phyloP scores from a whole-genome alignment of 2,329 filamentous ascomycete genomes.

The Zalaria sp. region DNA sequence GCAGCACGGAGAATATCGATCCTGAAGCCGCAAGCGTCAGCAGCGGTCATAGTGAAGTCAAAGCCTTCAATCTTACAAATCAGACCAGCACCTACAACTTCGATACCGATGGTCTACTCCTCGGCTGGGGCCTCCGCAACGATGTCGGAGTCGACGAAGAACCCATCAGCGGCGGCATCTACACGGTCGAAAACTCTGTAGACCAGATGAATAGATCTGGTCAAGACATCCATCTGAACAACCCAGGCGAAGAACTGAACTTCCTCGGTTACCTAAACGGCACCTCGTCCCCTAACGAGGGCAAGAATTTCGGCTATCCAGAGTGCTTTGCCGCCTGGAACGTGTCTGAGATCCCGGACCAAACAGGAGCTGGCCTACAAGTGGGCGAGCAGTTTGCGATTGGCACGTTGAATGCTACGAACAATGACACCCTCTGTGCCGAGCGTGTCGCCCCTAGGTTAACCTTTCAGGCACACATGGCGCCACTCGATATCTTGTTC shows the following conservation, averaged over 20 bases:
- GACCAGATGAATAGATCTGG: conserved; percentile 40
- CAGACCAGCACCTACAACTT: conserved; percentile 24
- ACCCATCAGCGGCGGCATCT: conserved; percentile 34
- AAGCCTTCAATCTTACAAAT: conserved; percentile 41
- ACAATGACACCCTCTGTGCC: conserved; percentile 33
- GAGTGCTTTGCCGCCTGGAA: conserved; percentile 55
- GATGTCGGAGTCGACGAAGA: conserved; percentile 58
- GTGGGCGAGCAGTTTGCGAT: conserved; percentile 38
- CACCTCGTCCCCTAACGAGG: conserved; percentile 26
- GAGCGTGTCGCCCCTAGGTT: conserved; percentile 34
- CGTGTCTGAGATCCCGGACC: conserved; percentile 34
- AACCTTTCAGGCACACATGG: conserved; percentile 52
- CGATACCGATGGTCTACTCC: conserved; percentile 35
- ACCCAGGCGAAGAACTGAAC: conserved; percentile 63
- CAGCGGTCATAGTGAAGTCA: conserved; percentile 53
- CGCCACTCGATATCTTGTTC: conserved; percentile 60
- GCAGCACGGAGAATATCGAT: conserved; percentile 52
- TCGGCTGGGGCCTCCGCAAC: conserved; percentile 59
- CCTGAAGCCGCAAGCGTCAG: conserved; percentile 31
- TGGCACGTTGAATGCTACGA: conserved; percentile 25
- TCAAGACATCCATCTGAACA: conserved; percentile 50
- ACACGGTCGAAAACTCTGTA: conserved; percentile 54
- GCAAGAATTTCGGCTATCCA: conserved; percentile 56
- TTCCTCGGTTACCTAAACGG: conserved; percentile 50
- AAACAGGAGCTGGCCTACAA: conserved; percentile 19